Base-by-base conservation (phyloP, 441 rosid species). In the Dalechampia spathulata region DNA sequence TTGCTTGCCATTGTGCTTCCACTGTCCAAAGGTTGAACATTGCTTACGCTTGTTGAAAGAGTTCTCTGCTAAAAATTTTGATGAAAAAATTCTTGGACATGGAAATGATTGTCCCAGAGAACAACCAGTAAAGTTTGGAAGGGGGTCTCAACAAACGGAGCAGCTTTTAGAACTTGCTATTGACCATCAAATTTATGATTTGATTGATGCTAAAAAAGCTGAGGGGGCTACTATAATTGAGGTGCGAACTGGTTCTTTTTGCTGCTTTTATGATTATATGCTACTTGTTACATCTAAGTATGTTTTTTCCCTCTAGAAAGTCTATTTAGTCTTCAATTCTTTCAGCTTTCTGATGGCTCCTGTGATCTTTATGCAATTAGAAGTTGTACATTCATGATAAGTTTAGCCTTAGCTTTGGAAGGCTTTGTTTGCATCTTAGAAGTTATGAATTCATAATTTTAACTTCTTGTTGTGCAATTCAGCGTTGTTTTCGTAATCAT, bases 171-270 rank as follows among this genome's bases (percentile, higher is more conserved):
- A 94, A 70, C 96, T 94, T 72, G 76, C 94, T 19, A 66, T 90
- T 56, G 97, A 90, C 57, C 84, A 78, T 74, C 98, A 90, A 80
- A 79, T 87, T 68, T 83, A 86, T 77, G 95, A 90, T 74, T 75
- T 86, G 76, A 83, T 94, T 61, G 85, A 77, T 75, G 92, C 88
- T 51, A 87, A 73, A 74, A 93, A 87, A 72, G 75, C 86, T 57
- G 74, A 78, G 39, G 99, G 98, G 39, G 72, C 82, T 69, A 67
- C 81, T 58, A 63, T 75, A 63, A 80, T 76, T 79, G 92, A 86
- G 94, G 99, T 94, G 51, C 45, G 67, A 26, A 28, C 30, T 59
- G 55, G 23, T 64, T 59, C 27, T 61, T 61, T 2, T 55, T 47
- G 52, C 55, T 42, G 28, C 57, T 55, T 42, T 46, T 6, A 27